Evolutionary conservation across 371 early-diverging fungal genomes (phyloP).

Genomic region (Actinomortierella wolfii): DNA sequence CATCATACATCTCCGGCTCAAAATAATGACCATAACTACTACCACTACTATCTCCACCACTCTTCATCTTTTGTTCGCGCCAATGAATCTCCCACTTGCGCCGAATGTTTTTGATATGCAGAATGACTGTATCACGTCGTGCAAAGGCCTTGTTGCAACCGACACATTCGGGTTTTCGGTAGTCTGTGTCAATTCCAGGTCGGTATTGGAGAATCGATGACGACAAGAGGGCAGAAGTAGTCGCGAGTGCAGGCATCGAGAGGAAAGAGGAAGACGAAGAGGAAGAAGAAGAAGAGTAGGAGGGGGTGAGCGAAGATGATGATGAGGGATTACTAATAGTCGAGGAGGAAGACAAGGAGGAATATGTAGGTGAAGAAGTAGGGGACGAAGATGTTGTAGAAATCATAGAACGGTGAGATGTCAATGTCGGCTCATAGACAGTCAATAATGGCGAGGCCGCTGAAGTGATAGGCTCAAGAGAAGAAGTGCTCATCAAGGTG

Average conservation of each 20-base stretch:
- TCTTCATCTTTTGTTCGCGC: background rate
- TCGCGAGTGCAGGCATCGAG: too few relatives aligned
- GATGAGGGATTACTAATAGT: too few relatives aligned
- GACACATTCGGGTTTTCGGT: conserved; percentile 35
- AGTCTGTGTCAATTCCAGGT: conserved; percentile 21
- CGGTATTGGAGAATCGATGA: conserved; percentile 10
- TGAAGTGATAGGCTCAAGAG: too few relatives aligned
- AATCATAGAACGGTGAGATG: too few relatives aligned
- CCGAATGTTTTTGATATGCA: conserved; percentile 41
- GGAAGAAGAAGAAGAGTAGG: too few relatives aligned
- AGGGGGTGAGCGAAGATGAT: too few relatives aligned
- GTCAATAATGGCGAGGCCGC: too few relatives aligned
- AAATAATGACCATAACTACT: background rate
- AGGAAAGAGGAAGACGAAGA: too few relatives aligned
- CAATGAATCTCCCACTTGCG: conserved; percentile 29
- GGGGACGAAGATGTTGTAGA: background rate
- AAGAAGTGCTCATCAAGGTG: too few relatives aligned
- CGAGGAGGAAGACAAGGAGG: too few relatives aligned
- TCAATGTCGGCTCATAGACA: too few relatives aligned
- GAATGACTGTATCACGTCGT: conserved; percentile 35
- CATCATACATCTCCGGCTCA: background rate
- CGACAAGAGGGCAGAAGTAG: background rate
- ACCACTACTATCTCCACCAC: background rate
- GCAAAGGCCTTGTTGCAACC: conserved; percentile 44
- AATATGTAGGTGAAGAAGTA: too few relatives aligned